phyloP scores from a whole-genome alignment of 2,329 filamentous ascomycete genomes.

The Penicillium sp. region DNA sequence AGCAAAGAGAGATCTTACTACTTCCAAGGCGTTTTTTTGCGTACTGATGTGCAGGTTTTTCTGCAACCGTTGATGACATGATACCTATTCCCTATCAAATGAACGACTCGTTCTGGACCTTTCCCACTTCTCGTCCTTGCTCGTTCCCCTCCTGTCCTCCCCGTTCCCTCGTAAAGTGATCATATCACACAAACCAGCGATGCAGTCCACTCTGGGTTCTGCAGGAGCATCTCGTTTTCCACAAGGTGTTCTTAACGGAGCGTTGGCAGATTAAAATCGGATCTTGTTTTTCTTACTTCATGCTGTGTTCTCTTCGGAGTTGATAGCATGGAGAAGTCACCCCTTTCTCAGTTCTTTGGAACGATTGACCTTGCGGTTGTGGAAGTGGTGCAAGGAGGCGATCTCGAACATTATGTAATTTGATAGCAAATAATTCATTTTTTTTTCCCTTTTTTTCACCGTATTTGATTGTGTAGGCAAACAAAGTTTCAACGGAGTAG shows the following conservation, averaged over 20 bases:
- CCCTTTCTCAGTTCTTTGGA: constrained; percentile 9
- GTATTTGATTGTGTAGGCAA: neutral
- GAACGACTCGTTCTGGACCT: constrained; percentile 5
- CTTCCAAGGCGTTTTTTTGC: constrained; percentile 17
- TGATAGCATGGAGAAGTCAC: constrained; percentile 4
- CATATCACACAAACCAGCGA: constrained; percentile 56
- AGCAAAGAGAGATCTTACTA: constrained; percentile 7
- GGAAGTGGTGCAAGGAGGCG: constrained; percentile 17
- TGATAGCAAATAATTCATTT: constrained; percentile 4
- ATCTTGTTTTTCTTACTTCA: constrained; percentile 21
- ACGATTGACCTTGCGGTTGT: constrained; percentile 15
- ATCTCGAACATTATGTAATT: constrained; percentile 11
- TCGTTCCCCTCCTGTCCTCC: neutral
- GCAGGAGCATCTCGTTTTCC: constrained; percentile 65
- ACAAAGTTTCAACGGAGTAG: neutral
- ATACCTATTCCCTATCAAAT: constrained; percentile 23
- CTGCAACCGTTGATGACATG: constrained; percentile 22
- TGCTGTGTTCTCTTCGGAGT: constrained; percentile 18
- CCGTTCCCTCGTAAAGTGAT: constrained; percentile 11
- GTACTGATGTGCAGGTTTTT: constrained; percentile 22
- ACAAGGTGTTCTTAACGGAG: constrained; percentile 76
- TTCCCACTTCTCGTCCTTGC: neutral
- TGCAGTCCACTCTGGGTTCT: constrained; percentile 68
- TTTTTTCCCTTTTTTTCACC: neutral
- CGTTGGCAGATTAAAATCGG: constrained; percentile 65